Base-by-base conservation (phyloP, 495 filamentous ascomycete genomes). In the Aspergillus egyptiacus region DNA sequence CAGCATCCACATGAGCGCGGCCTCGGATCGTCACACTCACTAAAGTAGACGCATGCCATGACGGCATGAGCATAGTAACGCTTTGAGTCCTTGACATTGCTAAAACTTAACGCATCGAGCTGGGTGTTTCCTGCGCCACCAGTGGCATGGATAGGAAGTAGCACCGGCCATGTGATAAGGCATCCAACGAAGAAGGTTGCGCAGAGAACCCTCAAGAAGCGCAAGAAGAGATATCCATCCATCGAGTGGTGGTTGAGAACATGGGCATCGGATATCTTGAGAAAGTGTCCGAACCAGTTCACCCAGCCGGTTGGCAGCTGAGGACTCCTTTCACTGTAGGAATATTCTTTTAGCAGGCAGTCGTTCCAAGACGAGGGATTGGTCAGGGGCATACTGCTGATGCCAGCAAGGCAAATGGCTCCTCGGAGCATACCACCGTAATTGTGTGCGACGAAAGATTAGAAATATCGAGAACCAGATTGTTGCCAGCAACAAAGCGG, bases 151-250 rank as follows among this genome's bases (percentile, higher is more conserved):
- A 94, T 71, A 2, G 89, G 89, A 57, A 95, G 82, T 32, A 94
- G 65, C 20, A 93, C 71, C 0, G 89, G 86, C 84, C 86, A 93
- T 33, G 83, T 86, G 50, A 95, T 78, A 50, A 79, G 73, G 57
- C 80, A 85, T 17, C 88, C 88, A 13, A 83, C 78, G 37, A 91
- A 79, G 64, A 80, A 87, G 25, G 88, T 79, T 34, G 76, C 70
- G 32, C 84, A 76, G n/a, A 82, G 66, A 43, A 87, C 82, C 46
- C 82, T 75, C 50, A 95, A 64, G 58, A 86, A 93, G 19, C 89
- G 82, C 30, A 94, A 72, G 65, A 85, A 94, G 28, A 94, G 79
- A 63, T 88, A 93, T 14, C 86, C 83, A 65, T 95, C 89, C 2
- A 89, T 65, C 0, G 84, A 86, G 32, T 79, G 76, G 52, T 83